Evolutionary conservation across 2,329 filamentous ascomycete genomes (phyloP).

Genomic region (Pestalotiopsis sp.): DNA sequence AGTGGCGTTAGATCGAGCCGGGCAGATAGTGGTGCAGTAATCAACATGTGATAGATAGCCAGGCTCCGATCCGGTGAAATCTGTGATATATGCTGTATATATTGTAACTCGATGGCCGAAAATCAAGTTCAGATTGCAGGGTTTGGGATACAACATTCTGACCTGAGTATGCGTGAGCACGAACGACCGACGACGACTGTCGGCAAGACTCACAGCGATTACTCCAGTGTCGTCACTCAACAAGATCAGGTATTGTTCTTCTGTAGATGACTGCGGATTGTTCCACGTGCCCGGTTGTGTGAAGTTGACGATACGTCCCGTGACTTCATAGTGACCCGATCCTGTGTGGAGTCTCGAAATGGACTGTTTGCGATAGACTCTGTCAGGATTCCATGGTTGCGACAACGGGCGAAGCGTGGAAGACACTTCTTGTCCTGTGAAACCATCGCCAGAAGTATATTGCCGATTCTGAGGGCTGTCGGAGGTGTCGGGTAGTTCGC

Average conservation of each 20-base stretch:
- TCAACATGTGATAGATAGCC: constrained; percentile 42
- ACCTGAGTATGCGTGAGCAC: constrained; percentile 35
- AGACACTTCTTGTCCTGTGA: constrained; percentile 50
- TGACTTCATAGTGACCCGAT: constrained; percentile 51
- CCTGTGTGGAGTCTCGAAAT: constrained; percentile 53
- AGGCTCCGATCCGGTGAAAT: constrained; percentile 38
- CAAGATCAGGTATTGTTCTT: constrained; percentile 54
- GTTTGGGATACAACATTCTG: constrained; percentile 52
- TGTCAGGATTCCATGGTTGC: constrained; percentile 41
- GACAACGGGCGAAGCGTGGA: constrained; percentile 39
- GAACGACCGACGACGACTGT: background rate
- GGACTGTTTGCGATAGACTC: constrained; percentile 47
- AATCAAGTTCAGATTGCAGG: constrained; percentile 41
- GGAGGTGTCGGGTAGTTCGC: constrained; percentile 22
- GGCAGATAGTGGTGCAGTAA: constrained; percentile 59
- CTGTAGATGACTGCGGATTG: constrained; percentile 44
- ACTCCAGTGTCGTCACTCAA: constrained; percentile 59
- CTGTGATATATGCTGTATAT: constrained; percentile 60
- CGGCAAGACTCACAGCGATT: constrained; percentile 46
- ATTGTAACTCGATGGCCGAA: constrained; percentile 58
- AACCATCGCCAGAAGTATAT: constrained; percentile 48
- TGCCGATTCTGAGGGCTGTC: constrained; percentile 15
- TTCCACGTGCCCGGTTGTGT: constrained; percentile 45
- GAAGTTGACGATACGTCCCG: constrained; percentile 60
- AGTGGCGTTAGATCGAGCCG: constrained; percentile 55